Base-by-base conservation (phyloP, 176 grass and related monocot species). In the Alopecurus myosuroides region DNA sequence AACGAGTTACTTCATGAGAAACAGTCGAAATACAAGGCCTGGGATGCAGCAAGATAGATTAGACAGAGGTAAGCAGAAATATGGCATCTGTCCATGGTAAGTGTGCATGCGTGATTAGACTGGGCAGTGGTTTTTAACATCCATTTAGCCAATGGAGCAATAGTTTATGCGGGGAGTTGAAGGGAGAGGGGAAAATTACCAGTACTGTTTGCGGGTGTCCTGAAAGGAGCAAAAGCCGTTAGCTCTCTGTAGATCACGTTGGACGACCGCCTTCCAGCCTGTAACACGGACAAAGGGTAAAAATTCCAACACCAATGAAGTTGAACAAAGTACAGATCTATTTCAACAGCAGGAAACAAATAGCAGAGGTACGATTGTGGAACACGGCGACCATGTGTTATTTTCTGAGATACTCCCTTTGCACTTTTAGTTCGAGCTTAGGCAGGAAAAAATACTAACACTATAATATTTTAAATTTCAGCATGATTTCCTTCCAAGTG, bases 221-320 rank as follows among this genome's bases (percentile, higher is more conserved):
- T 65, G 53, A 55, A 78, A 55, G 73, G 72, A 11, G 26, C 33
- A 7, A 84, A 46, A 53, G 20, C 10, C 18, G 12, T 36, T 39
- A 90, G 74, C 22, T 82, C 79, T 10, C 65, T 82, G 79, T 26
- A 86, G 11, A 83, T 12, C 8, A 40, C 44, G 14, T 55, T 77
- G 17, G 73, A 36, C 10, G 84, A 79, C 48, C 73, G 55, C 17
- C 84, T 66, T 6, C 73, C 65, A 6, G 74, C 79, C 88, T 90
- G 78, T 20, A 18, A 65, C 34, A 75, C 7, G 4, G 23, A 74
- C 11, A 70, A 17, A 68, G 4, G 3, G 3, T 14, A 15, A 41
- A 18, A 67, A 31, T 11, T 35, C 13, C 0, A 1, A 23, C 49
- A 0, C 36, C 9, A 39, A 0, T 83, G 60, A 60, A 41, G 68